Base-by-base conservation (phyloP, 2,329 filamentous ascomycete genomes). In the Claviceps sp. region DNA sequence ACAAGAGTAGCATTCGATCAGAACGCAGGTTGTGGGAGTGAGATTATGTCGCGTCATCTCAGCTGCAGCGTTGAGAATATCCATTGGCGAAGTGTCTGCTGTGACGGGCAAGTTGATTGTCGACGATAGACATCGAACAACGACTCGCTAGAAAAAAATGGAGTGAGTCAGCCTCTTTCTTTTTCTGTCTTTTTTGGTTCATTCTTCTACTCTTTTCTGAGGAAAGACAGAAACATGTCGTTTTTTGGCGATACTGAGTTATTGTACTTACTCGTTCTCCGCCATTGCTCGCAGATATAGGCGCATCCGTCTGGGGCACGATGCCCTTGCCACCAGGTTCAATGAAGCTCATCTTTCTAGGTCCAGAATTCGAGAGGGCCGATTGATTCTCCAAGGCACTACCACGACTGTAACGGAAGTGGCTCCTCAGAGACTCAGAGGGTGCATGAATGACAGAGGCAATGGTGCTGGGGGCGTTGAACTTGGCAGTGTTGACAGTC, bases 251-350 rank as follows among this genome's bases (percentile, higher is more conserved):
- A 4, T 34, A 4, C 29, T 4, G 29, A 11, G 9, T 34, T 4
- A 3, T 34, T 34, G 9, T 14, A 71, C 80, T 74, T 68, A 86
- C 83, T 59, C 88, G 76, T 62, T 90, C 86, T 45, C 83, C 84
- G 55, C 85, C 79, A 68, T 94, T 94, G 53, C 85, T 83, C 14
- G 87, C 87, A 50, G 88, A 89, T 9, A 83, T 73, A 1, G 89
- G 89, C 22, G 86, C 86, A 70, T 94, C 88, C 44, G 76, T 82
- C 49, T 73, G 71, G 40, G 72, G 71, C 5, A 73, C 69, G 52
- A 73, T 68, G 52, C 72, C 72, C 56, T 63, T 70, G 13, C 70
- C 72, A 26, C 72, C 71, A n/a, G 63, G 62, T 53, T 71, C 67
- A 52, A 75, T 74, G 47, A 66, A 66, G 50, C 59, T 62, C 66